These are phyloP conservation scores for Stenocarpella maydis DNA, from an alignment of 2,329 filamentous ascomycete species.

Conservation along the genomic window DNA sequence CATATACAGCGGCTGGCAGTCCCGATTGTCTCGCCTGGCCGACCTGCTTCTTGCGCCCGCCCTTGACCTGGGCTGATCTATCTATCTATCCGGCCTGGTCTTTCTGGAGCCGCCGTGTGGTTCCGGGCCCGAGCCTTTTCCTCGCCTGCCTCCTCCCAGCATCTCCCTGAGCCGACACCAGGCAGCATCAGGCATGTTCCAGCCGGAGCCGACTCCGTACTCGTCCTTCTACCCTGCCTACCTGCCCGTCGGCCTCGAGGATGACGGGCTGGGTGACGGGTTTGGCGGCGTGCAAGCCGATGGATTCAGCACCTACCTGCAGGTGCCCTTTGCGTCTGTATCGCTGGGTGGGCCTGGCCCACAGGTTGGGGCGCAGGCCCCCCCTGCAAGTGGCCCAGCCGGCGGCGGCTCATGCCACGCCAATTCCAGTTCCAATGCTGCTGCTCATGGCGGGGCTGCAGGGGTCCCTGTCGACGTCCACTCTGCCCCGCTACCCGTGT, in stretches of 20 bases:
- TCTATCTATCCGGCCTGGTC: neutral
- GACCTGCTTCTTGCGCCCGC: neutral
- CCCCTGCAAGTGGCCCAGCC: conserved; percentile 17
- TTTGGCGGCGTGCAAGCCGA: conserved; percentile 30
- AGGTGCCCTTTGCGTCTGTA: conserved; percentile 22
- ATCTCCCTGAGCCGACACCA: neutral
- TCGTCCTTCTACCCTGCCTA: conserved; percentile 43
- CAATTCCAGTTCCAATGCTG: neutral
- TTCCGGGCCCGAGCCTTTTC: neutral
- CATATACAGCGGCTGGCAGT: neutral
- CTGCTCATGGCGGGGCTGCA: conserved; percentile 28
- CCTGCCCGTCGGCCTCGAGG: conserved; percentile 41
- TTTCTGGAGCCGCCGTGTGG: neutral
- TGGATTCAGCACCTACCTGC: conserved; percentile 38
- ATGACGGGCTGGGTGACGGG: conserved; percentile 50
- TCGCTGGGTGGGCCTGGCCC: conserved; percentile 20
- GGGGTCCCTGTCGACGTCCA: conserved; percentile 24
- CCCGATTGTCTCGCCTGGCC: neutral
- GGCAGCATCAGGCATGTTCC: conserved; percentile 57
- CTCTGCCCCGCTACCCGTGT: conserved; percentile 30
- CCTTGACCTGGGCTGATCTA: conserved; percentile 7
- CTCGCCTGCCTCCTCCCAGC: neutral
- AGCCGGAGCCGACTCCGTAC: conserved; percentile 61
- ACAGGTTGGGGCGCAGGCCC: conserved; percentile 17
- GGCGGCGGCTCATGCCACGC: conserved; percentile 8